A percentile compares a stretch with the other conserved stretches of the same genome.
These are phyloP conservation scores for Crithidia expoeki DNA, from an alignment of 208 protist genomes.

Conservation along the genomic window DNA sequence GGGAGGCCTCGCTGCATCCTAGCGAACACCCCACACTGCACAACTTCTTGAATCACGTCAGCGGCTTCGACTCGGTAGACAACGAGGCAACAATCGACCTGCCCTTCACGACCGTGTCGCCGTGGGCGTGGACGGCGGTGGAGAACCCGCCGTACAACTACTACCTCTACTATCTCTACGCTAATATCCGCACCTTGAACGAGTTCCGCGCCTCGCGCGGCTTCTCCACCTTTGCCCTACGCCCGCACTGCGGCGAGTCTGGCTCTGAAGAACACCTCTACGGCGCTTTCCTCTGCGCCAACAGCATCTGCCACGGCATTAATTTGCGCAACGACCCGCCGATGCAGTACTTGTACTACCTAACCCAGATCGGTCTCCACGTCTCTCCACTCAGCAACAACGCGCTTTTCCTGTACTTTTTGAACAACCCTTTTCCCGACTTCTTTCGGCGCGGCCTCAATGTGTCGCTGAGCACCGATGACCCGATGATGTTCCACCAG, in stretches of 20 bases:
- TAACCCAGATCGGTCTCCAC: conserved; percentile 98
- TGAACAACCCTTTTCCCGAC: conserved; percentile 96
- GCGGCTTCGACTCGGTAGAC: conserved; percentile 99
- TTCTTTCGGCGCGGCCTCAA: conserved; percentile 97
- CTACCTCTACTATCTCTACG: conserved; percentile 99
- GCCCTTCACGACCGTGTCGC: conserved; percentile 79
- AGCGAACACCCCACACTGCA: conserved; percentile 94
- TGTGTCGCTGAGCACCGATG: conserved; percentile 98
- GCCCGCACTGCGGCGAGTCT: conserved; percentile 98
- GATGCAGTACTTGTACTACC: conserved; percentile 99
- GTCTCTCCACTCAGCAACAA: conserved; percentile 99
- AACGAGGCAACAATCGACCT: conserved; percentile 97
- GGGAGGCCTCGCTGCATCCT: conserved; percentile 97
- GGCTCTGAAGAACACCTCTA: conserved; percentile 94
- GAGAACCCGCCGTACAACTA: conserved; percentile 99
- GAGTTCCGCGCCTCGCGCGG: conserved; percentile 90
- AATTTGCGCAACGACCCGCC: conserved; percentile 94
- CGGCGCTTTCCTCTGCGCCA: conserved; percentile 93
- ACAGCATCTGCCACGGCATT: conserved; percentile 98
- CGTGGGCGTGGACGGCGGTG: conserved; percentile 92
- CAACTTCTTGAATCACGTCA: conserved; percentile 97
- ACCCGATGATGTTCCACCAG: conserved; percentile 98
- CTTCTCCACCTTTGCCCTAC: conserved; percentile 96
- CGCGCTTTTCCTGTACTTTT: conserved; percentile 97
- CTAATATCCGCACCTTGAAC: conserved; percentile 98